Conservation (phyloP, 2,329 filamentous ascomycete species). For the Huntiella decipiens region DNA sequence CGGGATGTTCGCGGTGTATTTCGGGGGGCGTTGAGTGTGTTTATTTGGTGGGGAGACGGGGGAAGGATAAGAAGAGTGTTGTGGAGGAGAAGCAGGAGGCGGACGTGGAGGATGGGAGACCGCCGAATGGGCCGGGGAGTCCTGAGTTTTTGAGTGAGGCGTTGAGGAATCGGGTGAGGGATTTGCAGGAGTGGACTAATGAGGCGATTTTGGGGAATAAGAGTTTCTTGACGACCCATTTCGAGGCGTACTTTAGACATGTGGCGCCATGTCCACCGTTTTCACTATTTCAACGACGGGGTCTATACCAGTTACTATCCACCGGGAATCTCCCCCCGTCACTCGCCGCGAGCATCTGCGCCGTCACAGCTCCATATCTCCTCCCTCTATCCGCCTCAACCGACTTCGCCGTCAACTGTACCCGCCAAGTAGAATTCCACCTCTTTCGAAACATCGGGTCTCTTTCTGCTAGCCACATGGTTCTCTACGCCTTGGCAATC, state of each 20-base stretch:
- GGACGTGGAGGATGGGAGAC: too few species aligned
- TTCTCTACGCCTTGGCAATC: slow-evolving; percentile 20
- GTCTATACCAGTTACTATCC: slow-evolving; percentile 16
- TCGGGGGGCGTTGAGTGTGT: slow-evolving; percentile 20
- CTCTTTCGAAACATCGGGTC: slow-evolving; percentile 23
- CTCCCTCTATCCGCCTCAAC: slow-evolving; percentile 18
- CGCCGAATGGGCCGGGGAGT: slow-evolving; percentile 5
- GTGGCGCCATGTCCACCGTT: slow-evolving; percentile 21
- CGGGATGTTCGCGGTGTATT: slow-evolving; percentile 22
- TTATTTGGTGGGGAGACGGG: slow-evolving; percentile 21
- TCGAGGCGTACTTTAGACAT: slow-evolving; percentile 22
- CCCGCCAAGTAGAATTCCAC: slow-evolving; percentile 21
- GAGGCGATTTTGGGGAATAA: neutral
- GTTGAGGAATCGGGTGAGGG: slow-evolving; percentile 5
- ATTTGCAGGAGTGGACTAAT: slow-evolving; percentile 3
- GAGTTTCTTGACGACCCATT: slow-evolving; percentile 20
- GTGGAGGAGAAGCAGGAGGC: too few species aligned
- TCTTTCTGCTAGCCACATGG: slow-evolving; percentile 19
- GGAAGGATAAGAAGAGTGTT: too few species aligned
- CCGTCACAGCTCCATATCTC: slow-evolving; percentile 21
- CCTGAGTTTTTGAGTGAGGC: slow-evolving; percentile 7
- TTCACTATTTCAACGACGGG: slow-evolving; percentile 21
- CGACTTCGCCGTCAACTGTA: slow-evolving; percentile 21
- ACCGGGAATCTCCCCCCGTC: slow-evolving; percentile 19
- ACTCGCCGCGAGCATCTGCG: slow-evolving; percentile 22